phyloP scores from a whole-genome alignment of 441 rosid genomes.

The Euphorbia schlechtendalii region DNA sequence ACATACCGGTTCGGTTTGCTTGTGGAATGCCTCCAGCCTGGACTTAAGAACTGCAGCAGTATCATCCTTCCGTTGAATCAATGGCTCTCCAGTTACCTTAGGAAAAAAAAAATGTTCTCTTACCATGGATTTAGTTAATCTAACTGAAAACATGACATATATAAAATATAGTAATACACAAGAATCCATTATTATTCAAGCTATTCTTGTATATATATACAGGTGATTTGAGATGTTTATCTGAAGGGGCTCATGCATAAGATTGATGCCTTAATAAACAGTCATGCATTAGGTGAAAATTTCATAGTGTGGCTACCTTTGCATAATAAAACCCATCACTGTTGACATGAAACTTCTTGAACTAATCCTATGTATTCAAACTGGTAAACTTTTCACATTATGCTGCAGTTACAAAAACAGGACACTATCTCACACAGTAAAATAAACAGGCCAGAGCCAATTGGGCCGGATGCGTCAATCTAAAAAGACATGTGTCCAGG shows the following conservation, averaged over 20 bases:
- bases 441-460: not conserved
- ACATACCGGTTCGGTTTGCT: constrained; percentile 82
- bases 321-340: not conserved
- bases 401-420: not conserved
- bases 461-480: not conserved
- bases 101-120: constrained; percentile 13
- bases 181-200: constrained; percentile 5
- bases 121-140: constrained; percentile 9
- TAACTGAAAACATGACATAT: not conserved
- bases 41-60: constrained; percentile 81
- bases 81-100: constrained; percentile 71
- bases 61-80: constrained; percentile 95
- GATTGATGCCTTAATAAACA: not conserved
- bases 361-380: not conserved
- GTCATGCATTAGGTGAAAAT: not conserved
- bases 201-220: not conserved
- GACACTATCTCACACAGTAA: constrained; percentile 1
- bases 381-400: not conserved
- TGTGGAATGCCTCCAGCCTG: constrained; percentile 90
- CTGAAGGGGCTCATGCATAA: not conserved
- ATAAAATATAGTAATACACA: not conserved
- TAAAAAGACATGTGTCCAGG: not conserved
- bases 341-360: not conserved
- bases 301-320: not conserved
- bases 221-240: not conserved